Evolutionary conservation across 257 asterid genomes (phyloP).

Genomic region (Cordia subcordata): DNA sequence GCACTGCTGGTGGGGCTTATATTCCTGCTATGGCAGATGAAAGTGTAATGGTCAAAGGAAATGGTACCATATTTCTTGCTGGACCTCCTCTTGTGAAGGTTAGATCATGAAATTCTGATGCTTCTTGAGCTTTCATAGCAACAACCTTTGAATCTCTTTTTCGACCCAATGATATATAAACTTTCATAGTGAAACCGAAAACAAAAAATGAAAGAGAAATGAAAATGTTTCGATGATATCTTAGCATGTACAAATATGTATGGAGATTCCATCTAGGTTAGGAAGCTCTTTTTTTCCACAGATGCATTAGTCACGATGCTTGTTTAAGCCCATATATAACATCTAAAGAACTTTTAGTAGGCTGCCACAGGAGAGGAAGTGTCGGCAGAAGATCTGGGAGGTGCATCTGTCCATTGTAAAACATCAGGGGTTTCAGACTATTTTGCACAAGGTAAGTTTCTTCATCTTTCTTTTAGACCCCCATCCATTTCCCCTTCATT

Average conservation of each 20-base stretch:
- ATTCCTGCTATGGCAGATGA: conserved; percentile 99
- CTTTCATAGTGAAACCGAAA: too few relatives aligned
- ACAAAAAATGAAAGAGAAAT: too few relatives aligned
- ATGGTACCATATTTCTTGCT: conserved; percentile 96
- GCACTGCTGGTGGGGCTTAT: conserved; percentile 99
- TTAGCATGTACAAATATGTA: too few relatives aligned
- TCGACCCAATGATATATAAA: background rate
- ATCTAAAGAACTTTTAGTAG: conserved; percentile 38
- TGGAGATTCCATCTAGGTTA: too few relatives aligned
- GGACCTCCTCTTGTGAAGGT: conserved; percentile 99
- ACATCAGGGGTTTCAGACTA: conserved; percentile 97
- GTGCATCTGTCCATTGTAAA: conserved; percentile 93
- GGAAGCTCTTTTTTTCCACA: background rate
- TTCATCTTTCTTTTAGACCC: too few relatives aligned
- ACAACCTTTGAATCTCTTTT: too few relatives aligned
- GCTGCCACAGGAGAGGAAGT: conserved; percentile 99
- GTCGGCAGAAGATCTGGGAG: conserved; percentile 96
- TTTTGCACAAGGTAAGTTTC: conserved; percentile 78
- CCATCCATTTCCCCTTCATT: background rate
- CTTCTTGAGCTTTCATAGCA: background rate
- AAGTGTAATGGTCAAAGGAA: conserved; percentile 97
- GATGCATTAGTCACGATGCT: too few relatives aligned
- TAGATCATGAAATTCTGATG: conserved; percentile 17
- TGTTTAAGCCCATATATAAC: too few relatives aligned
- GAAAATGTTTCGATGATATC: too few relatives aligned